phyloP scores from a whole-genome alignment of 768 basidiomycete species.

The Suillus subaureus region DNA sequence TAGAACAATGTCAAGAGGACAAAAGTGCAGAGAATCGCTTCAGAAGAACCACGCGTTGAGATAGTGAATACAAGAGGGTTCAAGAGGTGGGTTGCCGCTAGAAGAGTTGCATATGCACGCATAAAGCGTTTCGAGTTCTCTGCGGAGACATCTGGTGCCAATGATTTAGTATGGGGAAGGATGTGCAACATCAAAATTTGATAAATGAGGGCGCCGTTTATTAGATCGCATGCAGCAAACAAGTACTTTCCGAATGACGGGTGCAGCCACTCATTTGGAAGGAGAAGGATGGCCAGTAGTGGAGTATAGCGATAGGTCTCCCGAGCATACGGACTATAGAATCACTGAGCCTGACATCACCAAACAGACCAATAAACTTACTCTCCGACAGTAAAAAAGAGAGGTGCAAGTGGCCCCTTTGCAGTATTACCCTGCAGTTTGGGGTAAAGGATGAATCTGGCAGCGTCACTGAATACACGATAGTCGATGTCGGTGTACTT shows the following conservation, averaged over 20 bases:
- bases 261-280: conserved; percentile 81
- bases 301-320: conserved; percentile 98
- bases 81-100: conserved; percentile 75
- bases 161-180: conserved; percentile 26
- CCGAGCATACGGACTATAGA: conserved; percentile 79
- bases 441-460: conserved; percentile 63
- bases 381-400: conserved; percentile 65
- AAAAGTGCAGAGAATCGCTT: conserved; percentile 80
- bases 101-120: conserved; percentile 50
- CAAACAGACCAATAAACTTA: conserved; percentile 44
- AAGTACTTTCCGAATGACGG: conserved; percentile 90
- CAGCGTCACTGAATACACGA: conserved; percentile 92
- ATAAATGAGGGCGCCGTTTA: conserved; percentile 77
- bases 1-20: conserved; percentile 71
- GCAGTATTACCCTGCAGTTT: conserved; percentile 50
- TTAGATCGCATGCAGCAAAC: conserved; percentile 81
- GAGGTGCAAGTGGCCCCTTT: conserved; percentile 55
- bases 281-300: conserved; percentile 77
- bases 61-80: conserved; percentile 96
- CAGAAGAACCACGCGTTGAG: conserved; percentile 95
- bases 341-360: conserved; percentile 12
- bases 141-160: conserved; percentile 6
- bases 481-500: conserved; percentile 99
- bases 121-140: conserved; percentile 9
- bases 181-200: conserved; percentile 54